A percentile compares a stretch with the other conserved stretches of the same genome.
Evolutionary conservation across 257 asterid genomes (phyloP).

Genomic region (Solanum etuberosum): DNA sequence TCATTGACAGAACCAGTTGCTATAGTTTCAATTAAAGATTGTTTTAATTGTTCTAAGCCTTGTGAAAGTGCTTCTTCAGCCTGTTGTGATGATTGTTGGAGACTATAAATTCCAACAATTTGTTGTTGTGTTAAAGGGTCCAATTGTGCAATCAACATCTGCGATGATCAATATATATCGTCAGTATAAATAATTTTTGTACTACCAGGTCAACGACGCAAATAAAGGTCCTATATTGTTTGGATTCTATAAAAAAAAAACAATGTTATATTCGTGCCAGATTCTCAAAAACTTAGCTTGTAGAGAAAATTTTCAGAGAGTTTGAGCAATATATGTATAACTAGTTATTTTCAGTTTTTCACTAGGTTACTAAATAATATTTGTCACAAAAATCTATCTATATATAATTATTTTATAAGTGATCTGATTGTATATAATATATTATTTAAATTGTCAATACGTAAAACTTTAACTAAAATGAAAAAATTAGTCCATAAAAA

Average conservation of each 20-base stretch:
- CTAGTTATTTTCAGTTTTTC: not conserved
- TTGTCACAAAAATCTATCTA: not conserved
- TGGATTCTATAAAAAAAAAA: too few species aligned
- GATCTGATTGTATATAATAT: not conserved
- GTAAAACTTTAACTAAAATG: not conserved
- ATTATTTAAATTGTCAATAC: not conserved
- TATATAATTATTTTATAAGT: not conserved
- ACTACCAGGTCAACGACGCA: not conserved
- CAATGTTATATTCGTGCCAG: not conserved
- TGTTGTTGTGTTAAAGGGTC: constrained; percentile 94
- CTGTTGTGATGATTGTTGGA: constrained; percentile 84
- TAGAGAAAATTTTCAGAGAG: too few species aligned
- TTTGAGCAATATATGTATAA: not conserved
- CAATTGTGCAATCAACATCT: constrained; percentile 71
- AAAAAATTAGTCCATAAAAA: not conserved
- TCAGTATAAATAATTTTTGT: not conserved
- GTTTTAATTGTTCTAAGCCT: constrained; percentile 82
- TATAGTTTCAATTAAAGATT: constrained; percentile 58
- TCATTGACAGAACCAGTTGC: constrained; percentile 51
- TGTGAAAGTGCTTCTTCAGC: constrained; percentile 95
- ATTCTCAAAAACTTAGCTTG: not conserved
- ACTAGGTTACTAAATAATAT: not conserved
- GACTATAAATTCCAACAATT: constrained; percentile 69
- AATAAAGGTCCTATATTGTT: not conserved
- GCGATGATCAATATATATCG: not conserved